Evolutionary conservation across 108 stramenopile genomes (phyloP).

Genomic region (Nannochloropsis oceanica): DNA sequence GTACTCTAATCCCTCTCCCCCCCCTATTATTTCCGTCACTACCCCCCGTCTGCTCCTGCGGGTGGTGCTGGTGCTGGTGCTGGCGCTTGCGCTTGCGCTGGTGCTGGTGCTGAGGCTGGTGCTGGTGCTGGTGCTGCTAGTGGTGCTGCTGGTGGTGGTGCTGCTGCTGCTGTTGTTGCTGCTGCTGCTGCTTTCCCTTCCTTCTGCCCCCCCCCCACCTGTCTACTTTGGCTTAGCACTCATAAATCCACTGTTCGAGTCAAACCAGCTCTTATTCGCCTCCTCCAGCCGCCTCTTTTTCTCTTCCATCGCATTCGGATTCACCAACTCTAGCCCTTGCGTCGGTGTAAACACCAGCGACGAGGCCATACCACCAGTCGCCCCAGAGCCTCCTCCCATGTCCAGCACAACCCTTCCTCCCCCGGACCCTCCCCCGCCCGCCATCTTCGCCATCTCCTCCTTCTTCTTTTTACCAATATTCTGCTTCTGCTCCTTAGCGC

Average conservation of each 20-base stretch:
- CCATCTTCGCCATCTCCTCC: conserved; percentile 13
- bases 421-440: neutral
- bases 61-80: neutral
- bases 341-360: conserved; percentile 40
- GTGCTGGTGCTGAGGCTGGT: neutral
- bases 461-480: conserved; percentile 21
- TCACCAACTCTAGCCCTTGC: conserved; percentile 39
- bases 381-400: conserved; percentile 7
- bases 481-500: neutral
- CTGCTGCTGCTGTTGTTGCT: neutral
- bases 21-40: neutral
- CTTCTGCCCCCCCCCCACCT: neutral
- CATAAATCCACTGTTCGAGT: conserved; percentile 36
- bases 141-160: neutral
- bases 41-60: too few species aligned
- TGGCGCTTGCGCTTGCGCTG: neutral
- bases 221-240: conserved; percentile 32
- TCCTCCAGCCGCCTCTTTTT: conserved; percentile 19
- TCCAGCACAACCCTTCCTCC: neutral
- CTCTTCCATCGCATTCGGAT: conserved; percentile 34
- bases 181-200: neutral
- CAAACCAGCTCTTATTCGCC: conserved; percentile 43
- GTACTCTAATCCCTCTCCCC: neutral
- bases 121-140: neutral
- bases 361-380: conserved; percentile 33